Base-by-base conservation (phyloP, 1,284 basidiomycete species). In the Pseudozyma pruni region DNA sequence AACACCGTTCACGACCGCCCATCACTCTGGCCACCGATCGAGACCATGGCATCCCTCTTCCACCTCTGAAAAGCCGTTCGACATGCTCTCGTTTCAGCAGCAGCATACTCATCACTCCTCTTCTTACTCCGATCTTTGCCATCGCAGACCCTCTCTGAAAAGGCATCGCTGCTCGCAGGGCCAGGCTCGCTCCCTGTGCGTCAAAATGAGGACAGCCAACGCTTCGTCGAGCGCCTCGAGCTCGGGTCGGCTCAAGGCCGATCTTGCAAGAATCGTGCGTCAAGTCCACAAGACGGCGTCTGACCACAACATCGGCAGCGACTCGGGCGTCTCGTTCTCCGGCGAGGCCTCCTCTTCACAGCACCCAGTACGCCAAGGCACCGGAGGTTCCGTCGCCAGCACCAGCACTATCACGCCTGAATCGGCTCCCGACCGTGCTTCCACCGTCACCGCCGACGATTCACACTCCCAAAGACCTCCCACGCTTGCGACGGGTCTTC, bases 341-440 rank as follows among this genome's bases (percentile, higher is more conserved):
- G 41, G 37, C 29, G 55, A 56, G n/a, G 17, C 39, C 11, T 43
- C 45, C 7, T 20, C 46, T 2, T 19, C 32, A 6, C 13, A 23
- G n/a, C 27, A n/a, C 8, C 44, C 47, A 7, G 45, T 29, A 7
- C 61, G 59, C 11, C 48, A 58, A 47, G 56, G 54, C 13, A 64
- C 61, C 7, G 67, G 58, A 9, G 57, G 71, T 55, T 68, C 69
- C 4, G 49, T 57, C 47, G 59, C 69, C 37, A 72, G 62, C 51
- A 66, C 72, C 35, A 72, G 62, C 51, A 66, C 72, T 32, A 70
- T 68, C 63, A 63, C 63, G n/a, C 60, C 68, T 9, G 63, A 64
- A 23, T 54, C 51, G 10, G 50, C 54, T 23, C 54, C 54, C 4
- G 51, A 45, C 33, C 53, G 64, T 16, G 49, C 63, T 6, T 52